Evolutionary conservation across 108 stramenopile species (phyloP), one percentile per base, ranked within the genome.

Genomic region (Skeletonema costatum): DNA sequence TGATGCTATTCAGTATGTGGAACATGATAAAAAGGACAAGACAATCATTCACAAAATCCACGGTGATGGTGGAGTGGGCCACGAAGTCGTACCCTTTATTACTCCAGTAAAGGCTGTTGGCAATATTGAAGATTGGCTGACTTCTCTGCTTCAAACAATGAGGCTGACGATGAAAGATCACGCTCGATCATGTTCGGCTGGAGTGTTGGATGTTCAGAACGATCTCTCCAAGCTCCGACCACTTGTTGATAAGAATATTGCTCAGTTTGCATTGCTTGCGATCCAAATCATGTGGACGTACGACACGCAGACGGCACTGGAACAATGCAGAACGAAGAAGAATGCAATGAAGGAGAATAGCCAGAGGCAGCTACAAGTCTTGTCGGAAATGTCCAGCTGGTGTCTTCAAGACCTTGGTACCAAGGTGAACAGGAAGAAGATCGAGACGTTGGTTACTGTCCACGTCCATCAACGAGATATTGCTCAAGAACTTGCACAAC

Each of bases 91-190:
- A 44, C 79, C 81, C 19, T 93, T 97, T 74, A 73, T 80, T 11
- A 75, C 71, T 29, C 87, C 91, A 9, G 95, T 97, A 25, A 87
- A 86, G 39, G 93, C 93, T 2, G 80, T 87, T 35, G 94, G 95
- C 19, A 97, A 97, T 68, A 95, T 97, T 44, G 96, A 97, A 85
- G 93, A 97, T 81, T 97, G 96, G 96, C 87, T 97, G 39, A 89
- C 72, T 58, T 83, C 88, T 16, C 76, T 97, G 25, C 77, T 97
- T 8, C 73, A 88, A 16, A 92, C 91, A 39, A 94, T 93, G 91
- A 88, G 86, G 70, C 56, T 83, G 32, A 95, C 95, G 1, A 73
- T 97, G 85, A 97, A 97, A 78, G 90, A 94, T 46, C 69, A 89
- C 36, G 80, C 89, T 4, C 60, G 92, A 19, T 78, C 68, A 53